Percentiles rank a stretch among this genome's conserved stretches.
These are phyloP conservation scores for Ophiostoma ulmi DNA, from an alignment of 2,329 filamentous ascomycete genomes.

Conservation along the genomic window DNA sequence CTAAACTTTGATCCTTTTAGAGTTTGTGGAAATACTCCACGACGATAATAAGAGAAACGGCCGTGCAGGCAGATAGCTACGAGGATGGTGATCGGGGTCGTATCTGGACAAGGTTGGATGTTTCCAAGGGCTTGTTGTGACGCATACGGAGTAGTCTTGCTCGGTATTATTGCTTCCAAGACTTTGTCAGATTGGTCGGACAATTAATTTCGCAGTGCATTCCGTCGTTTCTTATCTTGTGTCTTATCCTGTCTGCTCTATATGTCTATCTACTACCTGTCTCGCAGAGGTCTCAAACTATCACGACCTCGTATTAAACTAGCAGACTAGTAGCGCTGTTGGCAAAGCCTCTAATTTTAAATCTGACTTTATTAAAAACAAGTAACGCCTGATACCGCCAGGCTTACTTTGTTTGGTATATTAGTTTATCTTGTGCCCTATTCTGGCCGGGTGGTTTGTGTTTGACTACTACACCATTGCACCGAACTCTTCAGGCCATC, in stretches of 20 bases:
- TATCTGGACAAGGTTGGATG: slow-evolving; percentile 3
- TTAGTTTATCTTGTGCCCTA: background rate
- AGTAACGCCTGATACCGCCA: background rate
- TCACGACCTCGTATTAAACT: slow-evolving; percentile 3
- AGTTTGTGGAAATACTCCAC: slow-evolving; percentile 2
- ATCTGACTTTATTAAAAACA: background rate
- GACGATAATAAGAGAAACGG: background rate
- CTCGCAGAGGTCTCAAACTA: background rate
- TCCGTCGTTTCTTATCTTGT: background rate
- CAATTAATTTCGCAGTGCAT: background rate
- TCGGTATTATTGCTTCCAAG: slow-evolving; percentile 8
- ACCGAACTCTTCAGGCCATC: background rate
- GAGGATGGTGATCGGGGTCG: background rate
- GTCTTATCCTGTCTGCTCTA: background rate
- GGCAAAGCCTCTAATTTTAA: background rate
- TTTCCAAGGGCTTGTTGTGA: slow-evolving; percentile 1
- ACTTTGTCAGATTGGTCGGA: background rate
- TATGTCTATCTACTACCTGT: background rate
- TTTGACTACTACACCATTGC: background rate
- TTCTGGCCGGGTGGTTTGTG: background rate
- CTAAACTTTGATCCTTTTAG: background rate
- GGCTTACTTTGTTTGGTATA: background rate
- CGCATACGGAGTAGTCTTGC: slow-evolving; percentile 7
- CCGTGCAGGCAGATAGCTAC: no score
- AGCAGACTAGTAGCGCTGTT: slow-evolving; percentile 5